phyloP scores from a whole-genome alignment of 2,329 filamentous ascomycete genomes.

The Neonectria neomacrospora region DNA sequence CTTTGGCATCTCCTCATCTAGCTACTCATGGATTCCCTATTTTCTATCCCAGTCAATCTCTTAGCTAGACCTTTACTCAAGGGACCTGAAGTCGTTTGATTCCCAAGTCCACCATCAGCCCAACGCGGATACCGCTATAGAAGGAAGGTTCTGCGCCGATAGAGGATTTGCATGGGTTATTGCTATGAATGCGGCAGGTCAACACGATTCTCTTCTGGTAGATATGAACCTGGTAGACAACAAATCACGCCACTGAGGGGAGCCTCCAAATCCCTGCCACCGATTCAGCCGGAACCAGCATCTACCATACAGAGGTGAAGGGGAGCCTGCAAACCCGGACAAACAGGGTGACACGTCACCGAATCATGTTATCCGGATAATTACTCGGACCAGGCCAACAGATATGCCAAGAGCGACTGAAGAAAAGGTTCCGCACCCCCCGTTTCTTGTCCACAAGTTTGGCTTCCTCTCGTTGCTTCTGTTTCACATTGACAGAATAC shows the following conservation, averaged over 20 bases:
- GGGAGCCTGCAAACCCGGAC: background rate
- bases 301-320: background rate
- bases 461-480: background rate
- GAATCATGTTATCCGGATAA: background rate
- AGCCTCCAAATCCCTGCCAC: background rate
- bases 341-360: conserved; percentile 1
- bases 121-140: too few relatives aligned
- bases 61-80: too few relatives aligned
- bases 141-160: background rate
- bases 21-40: too few relatives aligned
- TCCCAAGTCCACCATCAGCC: too few relatives aligned
- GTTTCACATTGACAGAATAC: background rate
- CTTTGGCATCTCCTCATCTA: too few relatives aligned
- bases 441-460: background rate
- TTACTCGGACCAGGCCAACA: background rate
- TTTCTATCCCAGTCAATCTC: too few relatives aligned
- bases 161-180: background rate
- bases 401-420: background rate
- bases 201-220: background rate
- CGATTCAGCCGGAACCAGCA: background rate
- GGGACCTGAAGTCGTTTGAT: too few relatives aligned
- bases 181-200: background rate
- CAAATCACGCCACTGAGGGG: background rate
- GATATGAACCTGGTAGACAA: background rate
- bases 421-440: background rate